Evolutionary conservation across 805 yeast species (phyloP).

Genomic region (Ogataea dorogensis): DNA sequence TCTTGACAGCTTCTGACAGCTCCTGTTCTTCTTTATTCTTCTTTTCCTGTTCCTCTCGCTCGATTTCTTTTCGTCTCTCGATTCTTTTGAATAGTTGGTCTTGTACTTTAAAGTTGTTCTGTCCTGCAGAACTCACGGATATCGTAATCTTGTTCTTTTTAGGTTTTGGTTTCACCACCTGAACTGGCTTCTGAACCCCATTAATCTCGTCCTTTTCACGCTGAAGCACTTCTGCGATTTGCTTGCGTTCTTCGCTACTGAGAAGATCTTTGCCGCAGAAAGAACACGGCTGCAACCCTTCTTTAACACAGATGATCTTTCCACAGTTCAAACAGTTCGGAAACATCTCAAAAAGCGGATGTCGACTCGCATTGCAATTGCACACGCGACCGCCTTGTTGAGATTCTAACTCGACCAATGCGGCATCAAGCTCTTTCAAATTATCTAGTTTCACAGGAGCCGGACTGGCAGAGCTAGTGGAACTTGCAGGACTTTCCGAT

Average conservation of each 20-base stretch:
- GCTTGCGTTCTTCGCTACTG: slow-evolving; percentile 55
- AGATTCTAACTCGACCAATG: slow-evolving; percentile 45
- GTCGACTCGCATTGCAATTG: slow-evolving; percentile 83
- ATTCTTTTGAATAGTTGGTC: slow-evolving; percentile 59
- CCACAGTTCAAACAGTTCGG: slow-evolving; percentile 97
- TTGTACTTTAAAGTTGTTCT: slow-evolving; percentile 65
- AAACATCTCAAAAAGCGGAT: slow-evolving; percentile 83
- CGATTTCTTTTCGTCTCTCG: slow-evolving; percentile 47
- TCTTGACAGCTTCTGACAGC: slow-evolving; percentile 41
- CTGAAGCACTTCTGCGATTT: slow-evolving; percentile 52
- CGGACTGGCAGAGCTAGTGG: background rate
- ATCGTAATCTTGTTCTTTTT: slow-evolving; percentile 52
- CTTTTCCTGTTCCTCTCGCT: slow-evolving; percentile 34
- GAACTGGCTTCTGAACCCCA: slow-evolving; percentile 23
- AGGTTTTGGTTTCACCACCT: slow-evolving; percentile 18
- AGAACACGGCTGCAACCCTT: slow-evolving; percentile 89
- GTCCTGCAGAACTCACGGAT: slow-evolving; percentile 57
- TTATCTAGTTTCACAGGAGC: slow-evolving; percentile 40
- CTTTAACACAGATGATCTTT: slow-evolving; percentile 83
- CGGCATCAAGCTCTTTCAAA: slow-evolving; percentile 50
- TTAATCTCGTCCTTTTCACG: slow-evolving; percentile 50
- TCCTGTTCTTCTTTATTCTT: slow-evolving; percentile 39
- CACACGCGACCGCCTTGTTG: slow-evolving; percentile 39
- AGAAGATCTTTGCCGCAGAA: slow-evolving; percentile 73
- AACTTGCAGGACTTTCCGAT: background rate